Evolutionary conservation across 2,329 filamentous ascomycete genomes (phyloP).

Genomic region (Apiospora saccharicola): DNA sequence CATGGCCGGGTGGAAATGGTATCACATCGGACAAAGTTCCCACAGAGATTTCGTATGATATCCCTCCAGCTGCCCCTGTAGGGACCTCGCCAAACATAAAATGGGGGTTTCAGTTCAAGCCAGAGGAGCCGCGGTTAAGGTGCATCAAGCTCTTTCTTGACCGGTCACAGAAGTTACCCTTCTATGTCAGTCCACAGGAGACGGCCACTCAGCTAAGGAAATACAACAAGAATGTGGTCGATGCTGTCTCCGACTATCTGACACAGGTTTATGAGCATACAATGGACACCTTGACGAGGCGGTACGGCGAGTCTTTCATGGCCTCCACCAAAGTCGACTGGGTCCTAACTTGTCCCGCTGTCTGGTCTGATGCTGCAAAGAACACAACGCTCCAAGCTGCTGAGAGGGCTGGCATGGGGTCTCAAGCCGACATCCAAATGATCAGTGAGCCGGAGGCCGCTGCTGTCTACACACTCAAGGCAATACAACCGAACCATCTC

Average conservation of each 20-base stretch:
- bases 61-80: constrained; percentile 46
- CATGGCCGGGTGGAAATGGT: constrained; percentile 83
- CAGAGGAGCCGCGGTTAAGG: constrained; percentile 76
- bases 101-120: constrained; percentile 87
- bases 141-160: constrained; percentile 89
- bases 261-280: constrained; percentile 79
- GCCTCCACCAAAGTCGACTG: constrained; percentile 78
- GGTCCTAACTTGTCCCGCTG: constrained; percentile 81
- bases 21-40: constrained; percentile 91
- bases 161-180: constrained; percentile 79
- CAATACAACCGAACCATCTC: constrained; percentile 78
- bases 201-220: constrained; percentile 78
- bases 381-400: constrained; percentile 81
- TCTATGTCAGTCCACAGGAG: constrained; percentile 80
- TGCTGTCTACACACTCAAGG: constrained; percentile 80
- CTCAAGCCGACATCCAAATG: constrained; percentile 74
- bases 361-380: constrained; percentile 88
- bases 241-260: constrained; percentile 82
- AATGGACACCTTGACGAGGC: constrained; percentile 76
- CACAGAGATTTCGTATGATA: constrained; percentile 75
- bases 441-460: constrained; percentile 84
- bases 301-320: constrained; percentile 83
- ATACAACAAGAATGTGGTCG: constrained; percentile 78
- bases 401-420: constrained; percentile 80
- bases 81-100: constrained; percentile 61